Percentiles rank a stretch among this genome's conserved stretches.
These are phyloP conservation scores for Ricinus communis DNA, from an alignment of 345 rosid genomes.

Conservation along the genomic window DNA sequence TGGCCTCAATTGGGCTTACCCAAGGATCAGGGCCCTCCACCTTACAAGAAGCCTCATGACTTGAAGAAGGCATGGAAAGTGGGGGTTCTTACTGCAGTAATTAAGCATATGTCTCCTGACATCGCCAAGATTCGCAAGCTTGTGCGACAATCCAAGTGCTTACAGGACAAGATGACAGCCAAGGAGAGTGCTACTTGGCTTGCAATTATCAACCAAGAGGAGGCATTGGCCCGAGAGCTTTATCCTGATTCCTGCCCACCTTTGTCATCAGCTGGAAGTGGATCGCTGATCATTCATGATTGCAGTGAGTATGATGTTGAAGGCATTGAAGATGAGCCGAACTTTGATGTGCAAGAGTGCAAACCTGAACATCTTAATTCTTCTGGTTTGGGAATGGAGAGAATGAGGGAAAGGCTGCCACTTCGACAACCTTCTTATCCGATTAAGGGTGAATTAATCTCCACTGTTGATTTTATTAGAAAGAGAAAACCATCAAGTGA, in stretches of 20 bases:
- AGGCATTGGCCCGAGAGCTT: constrained; percentile 50
- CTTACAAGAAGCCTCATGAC: constrained; percentile 98
- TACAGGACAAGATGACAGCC: constrained; percentile 95
- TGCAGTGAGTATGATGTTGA: constrained; percentile 79
- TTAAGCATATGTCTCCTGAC: constrained; percentile 83
- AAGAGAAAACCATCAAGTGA: constrained; percentile 69
- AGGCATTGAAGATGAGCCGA: constrained; percentile 54
- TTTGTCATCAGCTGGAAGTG: constrained; percentile 43
- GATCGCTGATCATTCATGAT: constrained; percentile 51
- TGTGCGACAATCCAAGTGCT: constrained; percentile 78
- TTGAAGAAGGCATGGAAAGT: constrained; percentile 96
- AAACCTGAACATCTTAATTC: constrained; percentile 49
- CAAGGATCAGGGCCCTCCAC: constrained; percentile 70
- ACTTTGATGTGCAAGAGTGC: constrained; percentile 55
- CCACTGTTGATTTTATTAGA: constrained; percentile 41
- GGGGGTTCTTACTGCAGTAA: constrained; percentile 77
- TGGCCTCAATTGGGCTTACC: constrained; percentile 80
- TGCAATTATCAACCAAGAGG: constrained; percentile 77
- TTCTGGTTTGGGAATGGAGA: constrained; percentile 37
- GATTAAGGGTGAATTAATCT: constrained; percentile 54
- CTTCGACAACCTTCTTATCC: constrained; percentile 46
- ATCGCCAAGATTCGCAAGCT: constrained; percentile 72
- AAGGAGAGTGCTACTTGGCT: constrained; percentile 92
- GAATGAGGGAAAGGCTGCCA: constrained; percentile 35
- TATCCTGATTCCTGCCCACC: constrained; percentile 62